A percentile compares a stretch with the other conserved stretches of the same genome.
Conservation (phyloP, 345 rosid genomes). For the Turnera subulata region DNA sequence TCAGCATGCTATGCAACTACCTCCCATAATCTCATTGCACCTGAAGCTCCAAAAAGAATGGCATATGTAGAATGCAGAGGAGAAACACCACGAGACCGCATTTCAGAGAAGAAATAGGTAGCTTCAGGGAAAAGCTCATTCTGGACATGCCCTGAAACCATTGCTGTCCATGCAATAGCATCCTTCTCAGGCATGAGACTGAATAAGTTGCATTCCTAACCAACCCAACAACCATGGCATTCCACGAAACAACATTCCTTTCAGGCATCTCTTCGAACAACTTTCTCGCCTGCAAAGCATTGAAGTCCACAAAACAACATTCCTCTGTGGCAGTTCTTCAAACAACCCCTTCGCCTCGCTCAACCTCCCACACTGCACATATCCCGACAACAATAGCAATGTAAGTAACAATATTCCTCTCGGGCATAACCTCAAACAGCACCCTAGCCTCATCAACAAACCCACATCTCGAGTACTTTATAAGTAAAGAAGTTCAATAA, state of each 20-base stretch:
- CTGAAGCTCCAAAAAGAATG: constrained; percentile 56
- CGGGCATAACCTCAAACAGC: constrained; percentile 53
- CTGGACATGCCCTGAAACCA: constrained; percentile 49
- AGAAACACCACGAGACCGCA: constrained; percentile 31
- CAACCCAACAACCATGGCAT: constrained; percentile 49
- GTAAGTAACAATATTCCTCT: constrained; percentile 45
- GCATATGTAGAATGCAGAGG: constrained; percentile 38
- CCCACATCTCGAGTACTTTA: constrained; percentile 37
- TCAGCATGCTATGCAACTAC: constrained; percentile 50
- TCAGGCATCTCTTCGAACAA: constrained; percentile 61
- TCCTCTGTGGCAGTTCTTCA: constrained; percentile 47
- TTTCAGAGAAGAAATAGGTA: constrained; percentile 30
- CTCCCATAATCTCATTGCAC: constrained; percentile 61
- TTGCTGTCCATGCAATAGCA: constrained; percentile 53
- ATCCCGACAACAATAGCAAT: constrained; percentile 60
- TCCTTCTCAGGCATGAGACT: constrained; percentile 43
- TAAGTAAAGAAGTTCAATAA: constrained; percentile 54
- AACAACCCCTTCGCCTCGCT: constrained; percentile 42
- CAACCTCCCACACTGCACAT: constrained; percentile 38
- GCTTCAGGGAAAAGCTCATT: constrained; percentile 49
- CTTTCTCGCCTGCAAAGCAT: constrained; percentile 44
- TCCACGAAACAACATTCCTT: constrained; percentile 65
- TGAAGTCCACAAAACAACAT: constrained; percentile 61
- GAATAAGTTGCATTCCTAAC: constrained; percentile 37
- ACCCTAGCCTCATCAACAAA: constrained; percentile 47